These are phyloP conservation scores for Pseudonitzschia pungens DNA, from an alignment of 108 stramenopile species.

Conservation along the genomic window DNA sequence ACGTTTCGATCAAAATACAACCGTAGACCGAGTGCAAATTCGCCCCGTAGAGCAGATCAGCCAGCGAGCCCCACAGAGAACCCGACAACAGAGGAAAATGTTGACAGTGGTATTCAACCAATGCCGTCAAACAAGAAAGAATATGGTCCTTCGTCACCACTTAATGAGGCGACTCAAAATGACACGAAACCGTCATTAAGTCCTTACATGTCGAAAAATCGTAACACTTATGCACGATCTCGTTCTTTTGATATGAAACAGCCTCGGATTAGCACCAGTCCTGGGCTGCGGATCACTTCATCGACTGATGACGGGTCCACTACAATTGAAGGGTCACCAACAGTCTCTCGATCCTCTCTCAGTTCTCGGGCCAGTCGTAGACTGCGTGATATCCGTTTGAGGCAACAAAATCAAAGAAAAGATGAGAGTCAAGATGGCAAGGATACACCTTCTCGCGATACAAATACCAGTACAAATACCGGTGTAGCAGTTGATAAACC, in stretches of 20 bases:
- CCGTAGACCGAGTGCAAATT: neutral
- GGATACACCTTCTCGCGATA: neutral
- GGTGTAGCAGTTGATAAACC: neutral
- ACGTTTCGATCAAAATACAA: neutral
- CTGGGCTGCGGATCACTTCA: neutral
- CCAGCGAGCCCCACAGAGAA: neutral
- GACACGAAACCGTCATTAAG: neutral
- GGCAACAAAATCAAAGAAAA: neutral
- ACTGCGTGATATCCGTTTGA: conserved; percentile 9
- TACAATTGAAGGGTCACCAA: neutral
- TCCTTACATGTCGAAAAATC: neutral
- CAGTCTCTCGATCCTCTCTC: conserved; percentile 1
- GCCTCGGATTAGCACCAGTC: neutral
- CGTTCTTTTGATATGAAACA: neutral
- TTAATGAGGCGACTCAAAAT: neutral
- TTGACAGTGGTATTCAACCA: neutral
- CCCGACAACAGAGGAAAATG: neutral
- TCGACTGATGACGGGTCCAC: neutral
- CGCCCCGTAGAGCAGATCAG: neutral
- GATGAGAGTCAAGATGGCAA: neutral
- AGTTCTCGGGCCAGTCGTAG: conserved; percentile 4
- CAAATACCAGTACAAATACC: neutral
- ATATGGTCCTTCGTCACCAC: neutral
- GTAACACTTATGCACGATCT: neutral
- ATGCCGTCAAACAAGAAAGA: neutral